Base-by-base conservation (phyloP, 2,329 filamentous ascomycete species). In the Stachybotrys elegans region DNA sequence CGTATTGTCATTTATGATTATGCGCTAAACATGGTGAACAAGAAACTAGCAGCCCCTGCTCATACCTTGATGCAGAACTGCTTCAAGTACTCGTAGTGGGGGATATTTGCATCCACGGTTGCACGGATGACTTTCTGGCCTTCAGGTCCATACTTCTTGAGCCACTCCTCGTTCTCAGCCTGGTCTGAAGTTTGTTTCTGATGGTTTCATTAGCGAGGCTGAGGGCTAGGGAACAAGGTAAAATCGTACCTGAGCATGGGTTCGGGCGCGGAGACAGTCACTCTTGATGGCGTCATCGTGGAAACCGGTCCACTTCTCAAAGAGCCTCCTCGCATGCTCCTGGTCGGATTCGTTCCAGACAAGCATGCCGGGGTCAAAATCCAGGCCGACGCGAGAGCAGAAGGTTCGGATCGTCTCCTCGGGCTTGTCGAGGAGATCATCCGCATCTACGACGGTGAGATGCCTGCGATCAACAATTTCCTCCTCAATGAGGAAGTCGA, bases 281-380 rank as follows among this genome's bases (percentile, higher is more conserved):
- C 88, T 95, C 53, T 86, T 75, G 55, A 97, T 88, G 13, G 90
- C 93, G 71, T 97, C 93, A 54, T 97, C 87, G 64, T 97, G 93
- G 70, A 95, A 97, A 11, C 93, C 93, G 54, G 83, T 86, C 93
- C 93, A 97, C 72, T 98, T 97, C 69, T 91, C 89, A 68, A 97
- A 97, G 16, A 83, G 83, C 50, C 81, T 75, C 52, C 77, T 74
- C 4, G 91, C 92, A 49, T 78, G 71, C 42, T 89, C 82, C 55
- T 85, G 83, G 51, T 86, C 84, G 42, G 84, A 81, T 22, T 84
- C 81, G 49, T 86, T 79, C 93, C 93, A 97, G 46, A 78, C 74
- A 49, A 98, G 73, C 91, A 97, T 95, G 13, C 79, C 72, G 1
- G 81, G 79, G 36, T 71, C 71, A 65, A 85, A 98, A 14, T 86